Percentiles rank a stretch among this genome's conserved stretches.
These are phyloP conservation scores for Penicillium chermesinum DNA, from an alignment of 495 filamentous ascomycete genomes.

Conservation along the genomic window DNA sequence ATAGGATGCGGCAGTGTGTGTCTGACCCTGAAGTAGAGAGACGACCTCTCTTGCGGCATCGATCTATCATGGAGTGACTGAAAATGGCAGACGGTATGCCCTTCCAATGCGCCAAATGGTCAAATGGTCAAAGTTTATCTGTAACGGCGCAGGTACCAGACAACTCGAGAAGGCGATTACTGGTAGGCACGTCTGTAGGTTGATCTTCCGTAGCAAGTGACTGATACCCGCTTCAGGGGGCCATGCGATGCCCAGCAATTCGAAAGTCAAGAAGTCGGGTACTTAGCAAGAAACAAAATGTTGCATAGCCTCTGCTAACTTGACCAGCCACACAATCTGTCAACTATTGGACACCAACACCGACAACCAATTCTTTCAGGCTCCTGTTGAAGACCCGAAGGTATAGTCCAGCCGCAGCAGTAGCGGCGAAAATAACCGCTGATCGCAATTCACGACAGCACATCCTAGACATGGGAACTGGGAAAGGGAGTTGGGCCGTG, in stretches of 20 bases:
- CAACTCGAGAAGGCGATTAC: background rate
- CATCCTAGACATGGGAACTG: slow-evolving; percentile 7
- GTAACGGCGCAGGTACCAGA: background rate
- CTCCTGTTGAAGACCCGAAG: slow-evolving; percentile 5
- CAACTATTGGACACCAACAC: background rate
- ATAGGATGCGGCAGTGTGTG: background rate
- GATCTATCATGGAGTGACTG: slow-evolving; percentile 8
- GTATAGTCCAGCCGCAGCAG: too few relatives aligned
- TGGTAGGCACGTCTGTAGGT: background rate
- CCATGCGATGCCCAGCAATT: slow-evolving; percentile 8
- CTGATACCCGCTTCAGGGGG: background rate
- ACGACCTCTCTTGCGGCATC: slow-evolving; percentile 11
- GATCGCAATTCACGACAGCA: background rate
- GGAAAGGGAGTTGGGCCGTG: slow-evolving; percentile 7
- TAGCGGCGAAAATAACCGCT: too few relatives aligned
- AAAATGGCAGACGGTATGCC: slow-evolving; percentile 1
- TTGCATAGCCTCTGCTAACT: background rate
- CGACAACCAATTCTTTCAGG: slow-evolving; percentile 4
- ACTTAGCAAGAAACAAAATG: background rate
- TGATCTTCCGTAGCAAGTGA: background rate
- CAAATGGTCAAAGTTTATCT: background rate
- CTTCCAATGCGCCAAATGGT: too few relatives aligned
- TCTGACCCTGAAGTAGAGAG: slow-evolving; percentile 4
- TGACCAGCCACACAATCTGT: background rate
- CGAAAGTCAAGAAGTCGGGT: slow-evolving; percentile 7